Percentiles rank a stretch among this genome's conserved stretches.
These are phyloP conservation scores for Pseudogymnoascus sp. DNA, from an alignment of 2,329 filamentous ascomycete species.

Conservation along the genomic window DNA sequence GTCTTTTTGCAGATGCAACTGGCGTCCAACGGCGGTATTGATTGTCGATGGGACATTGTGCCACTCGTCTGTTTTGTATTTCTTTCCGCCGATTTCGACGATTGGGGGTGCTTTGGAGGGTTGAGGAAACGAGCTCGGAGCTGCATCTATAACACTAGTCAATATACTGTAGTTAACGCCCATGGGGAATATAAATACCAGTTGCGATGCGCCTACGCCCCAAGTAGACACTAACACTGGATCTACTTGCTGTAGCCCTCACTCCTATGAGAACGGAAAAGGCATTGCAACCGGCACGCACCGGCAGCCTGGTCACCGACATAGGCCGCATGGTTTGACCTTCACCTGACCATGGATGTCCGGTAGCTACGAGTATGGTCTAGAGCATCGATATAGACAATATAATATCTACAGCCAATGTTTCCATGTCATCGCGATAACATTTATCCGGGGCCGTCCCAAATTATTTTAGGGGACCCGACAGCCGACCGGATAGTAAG, in stretches of 20 bases:
- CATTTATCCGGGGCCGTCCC: background rate
- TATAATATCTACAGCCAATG: background rate
- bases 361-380: background rate
- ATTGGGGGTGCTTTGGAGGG: background rate
- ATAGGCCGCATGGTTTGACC: constrained; percentile 21
- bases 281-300: constrained; percentile 19
- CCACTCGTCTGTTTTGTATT: constrained; percentile 67
- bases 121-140: background rate
- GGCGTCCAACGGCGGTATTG: constrained; percentile 62
- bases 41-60: constrained; percentile 78
- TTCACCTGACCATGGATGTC: constrained; percentile 1
- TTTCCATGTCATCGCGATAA: background rate
- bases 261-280: constrained; percentile 23
- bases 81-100: constrained; percentile 35
- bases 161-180: background rate
- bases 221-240: constrained; percentile 18
- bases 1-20: constrained; percentile 81
- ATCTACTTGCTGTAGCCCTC: constrained; percentile 14
- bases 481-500: background rate
- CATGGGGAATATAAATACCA: constrained; percentile 14
- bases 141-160: background rate
- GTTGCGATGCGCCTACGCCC: constrained; percentile 25
- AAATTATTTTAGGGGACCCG: constrained; percentile 4
- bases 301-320: constrained; percentile 12
- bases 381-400: background rate